Evolutionary conservation across 176 grass and related monocot genomes (phyloP).

Genomic region (Juncus effusus): DNA sequence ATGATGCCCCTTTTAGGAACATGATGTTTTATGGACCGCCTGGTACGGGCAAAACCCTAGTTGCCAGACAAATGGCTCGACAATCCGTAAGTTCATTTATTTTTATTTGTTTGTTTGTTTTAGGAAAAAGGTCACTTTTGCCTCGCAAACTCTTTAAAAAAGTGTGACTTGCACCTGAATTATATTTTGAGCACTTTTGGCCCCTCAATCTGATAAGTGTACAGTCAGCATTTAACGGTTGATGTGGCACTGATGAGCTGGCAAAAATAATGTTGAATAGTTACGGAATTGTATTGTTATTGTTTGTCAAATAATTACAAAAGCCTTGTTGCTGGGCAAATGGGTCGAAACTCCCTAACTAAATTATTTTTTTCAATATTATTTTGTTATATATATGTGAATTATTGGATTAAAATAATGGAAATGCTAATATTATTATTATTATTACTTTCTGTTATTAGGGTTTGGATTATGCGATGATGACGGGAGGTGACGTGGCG

Average conservation of each 20-base stretch:
- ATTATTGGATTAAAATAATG: conserved; percentile 19
- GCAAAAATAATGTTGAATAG: conserved; percentile 1
- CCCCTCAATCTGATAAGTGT: background rate
- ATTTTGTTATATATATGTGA: conserved; percentile 1
- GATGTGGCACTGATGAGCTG: background rate
- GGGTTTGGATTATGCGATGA: conserved; percentile 96
- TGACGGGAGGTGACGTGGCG: conserved; percentile 92
- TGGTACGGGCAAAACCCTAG: conserved; percentile 96
- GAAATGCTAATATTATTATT: conserved; percentile 6
- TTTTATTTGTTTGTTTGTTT: conserved; percentile 5
- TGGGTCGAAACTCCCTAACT: background rate
- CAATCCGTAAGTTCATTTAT: conserved; percentile 62
- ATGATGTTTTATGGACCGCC: conserved; percentile 99
- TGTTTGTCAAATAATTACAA: background rate
- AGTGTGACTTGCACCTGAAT: background rate
- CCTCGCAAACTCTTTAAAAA: no score
- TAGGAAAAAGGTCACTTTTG: background rate
- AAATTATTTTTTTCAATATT: no score
- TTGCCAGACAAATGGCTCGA: conserved; percentile 88
- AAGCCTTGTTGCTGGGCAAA: background rate
- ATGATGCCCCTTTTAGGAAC: conserved; percentile 88
- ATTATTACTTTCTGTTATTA: conserved; percentile 26
- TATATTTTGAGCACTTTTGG: background rate
- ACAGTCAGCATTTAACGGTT: no score
- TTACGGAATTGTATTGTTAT: background rate